Evolutionary conservation across 2,329 filamentous ascomycete genomes (phyloP), one percentile per base, ranked within the genome.

Genomic region (Trichoderma breve): DNA sequence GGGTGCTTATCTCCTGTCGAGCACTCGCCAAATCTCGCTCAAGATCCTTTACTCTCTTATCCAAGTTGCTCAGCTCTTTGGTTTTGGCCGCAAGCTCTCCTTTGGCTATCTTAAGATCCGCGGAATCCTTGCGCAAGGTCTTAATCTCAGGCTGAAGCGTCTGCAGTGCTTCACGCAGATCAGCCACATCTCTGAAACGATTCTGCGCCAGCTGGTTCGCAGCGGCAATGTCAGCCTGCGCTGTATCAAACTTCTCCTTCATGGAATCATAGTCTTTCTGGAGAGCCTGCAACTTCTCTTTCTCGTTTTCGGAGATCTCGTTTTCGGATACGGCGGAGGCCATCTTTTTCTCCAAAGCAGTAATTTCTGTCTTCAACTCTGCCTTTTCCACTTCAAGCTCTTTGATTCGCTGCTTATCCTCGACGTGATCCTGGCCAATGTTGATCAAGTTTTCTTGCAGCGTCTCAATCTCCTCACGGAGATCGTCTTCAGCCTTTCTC

Each of bases 141-240:
- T 91, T 92, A 28, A 98, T 84, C 81, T 99, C 95, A 0, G 94
- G 92, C 78, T 98, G 95, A 0, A 92, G 88, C 79, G 96, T 97
- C 75, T 94, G 91, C 34, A 98, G 82, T 3, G 95, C 86, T 73
- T 95, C 92, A 24, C 91, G 88, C 60, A 97, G 84, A 32, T 97
- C 93, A 0, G 91, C 91, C 2, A 98, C 84, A 73, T 98, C 95
- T 80, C 94, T 97, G 84, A 94, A 98, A 34, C 96, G 88, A 18
- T 89, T 92, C 73, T 97, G 91, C 0, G 96, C 94, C 14, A 98
- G 87, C 81, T 97, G 90, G 79, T 98, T 91, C 0, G 95, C 92
- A 2, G 94, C 94, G 2, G 90, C 92, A 3, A 98, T 86, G 78
- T 99, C 95, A 0, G 92, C 93, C 78, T 97, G 91, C 21, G 98